Evolutionary conservation across 192 early-diverging fungal genomes (phyloP), one percentile per base, ranked within the genome.

Genomic region (Dissophora globulifera): DNA sequence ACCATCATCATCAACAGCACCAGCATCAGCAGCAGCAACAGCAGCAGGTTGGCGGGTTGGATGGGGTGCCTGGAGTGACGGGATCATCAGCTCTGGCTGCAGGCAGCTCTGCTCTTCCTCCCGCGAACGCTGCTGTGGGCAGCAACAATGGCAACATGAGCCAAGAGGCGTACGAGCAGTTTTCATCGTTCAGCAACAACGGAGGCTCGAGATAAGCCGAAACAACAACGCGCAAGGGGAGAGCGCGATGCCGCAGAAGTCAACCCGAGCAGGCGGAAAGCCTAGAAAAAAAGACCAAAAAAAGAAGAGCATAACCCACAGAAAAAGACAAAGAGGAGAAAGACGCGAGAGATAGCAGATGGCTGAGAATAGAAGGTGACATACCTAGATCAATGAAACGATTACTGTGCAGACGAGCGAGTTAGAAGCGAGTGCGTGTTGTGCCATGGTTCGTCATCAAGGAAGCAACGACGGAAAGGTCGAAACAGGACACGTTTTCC

Each of bases 81-180:
- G 69, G 69, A 64, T 64, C 69, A 53, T 63, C 61, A 51, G 62
- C 54, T 52, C 50, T 74, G 69, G 69, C 69, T 56, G 59, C 69
- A 49, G 69, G 69, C 54, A 69, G 67, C 67, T 60, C 67, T 53
- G 69, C 52, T 46, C 43, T 71, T 16, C 55, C 69, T 17, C 48
- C 67, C 13, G 48, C 57, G 19, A 69, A 69, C 25, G 45, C 60
- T 45, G 65, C 55, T 20, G 47, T 58, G 12, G 69, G 69, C 25
- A 47, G 41, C 55, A 74, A 58, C 41, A 58, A 58, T 35, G 51
- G 62, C 43, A 45, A 54, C 65, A 67, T 58, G 17, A 57, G 67
- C 41, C 67, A 69, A 25, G 69, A 71, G 48, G 61, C 69, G 2
- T 64, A 58, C 30, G 69, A 74, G 1, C 67, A 58, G 31, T 69